A percentile compares a stretch with the other conserved stretches of the same genome.
These are phyloP conservation scores for Phialocephala subalpina DNA, from an alignment of 2,329 filamentous ascomycete genomes.

Conservation along the genomic window DNA sequence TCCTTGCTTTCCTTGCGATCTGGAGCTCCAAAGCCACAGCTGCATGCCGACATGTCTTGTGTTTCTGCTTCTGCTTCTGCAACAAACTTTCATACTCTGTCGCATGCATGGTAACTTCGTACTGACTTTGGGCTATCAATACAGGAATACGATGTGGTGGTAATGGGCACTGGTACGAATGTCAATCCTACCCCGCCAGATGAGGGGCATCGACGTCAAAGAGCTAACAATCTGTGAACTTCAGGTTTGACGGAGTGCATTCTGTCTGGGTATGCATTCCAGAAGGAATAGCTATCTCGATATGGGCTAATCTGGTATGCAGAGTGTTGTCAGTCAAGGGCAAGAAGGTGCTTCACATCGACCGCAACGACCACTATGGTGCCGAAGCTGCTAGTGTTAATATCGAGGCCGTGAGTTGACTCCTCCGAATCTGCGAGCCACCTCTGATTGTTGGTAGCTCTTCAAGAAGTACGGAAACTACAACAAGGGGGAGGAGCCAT, in stretches of 20 bases:
- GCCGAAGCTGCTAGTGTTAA: constrained; percentile 97
- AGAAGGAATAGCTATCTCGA: constrained; percentile 6
- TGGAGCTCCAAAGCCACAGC: neutral
- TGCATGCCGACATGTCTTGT: neutral
- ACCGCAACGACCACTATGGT: constrained; percentile 24
- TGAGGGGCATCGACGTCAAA: constrained; percentile 38
- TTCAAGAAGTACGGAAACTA: constrained; percentile 97
- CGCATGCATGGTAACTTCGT: neutral
- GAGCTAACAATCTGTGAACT: constrained; percentile 38
- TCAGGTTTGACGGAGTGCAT: constrained; percentile 97
- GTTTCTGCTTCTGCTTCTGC: neutral
- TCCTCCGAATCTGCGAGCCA: constrained; percentile 26
- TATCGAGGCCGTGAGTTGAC: constrained; percentile 79
- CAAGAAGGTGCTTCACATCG: constrained; percentile 97
- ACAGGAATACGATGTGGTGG: constrained; percentile 93
- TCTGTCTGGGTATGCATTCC: constrained; percentile 81
- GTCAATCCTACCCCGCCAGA: constrained; percentile 46
- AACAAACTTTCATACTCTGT: neutral
- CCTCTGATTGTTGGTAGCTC: constrained; percentile 65
- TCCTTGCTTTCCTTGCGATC: neutral
- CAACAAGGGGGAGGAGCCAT: constrained; percentile 81
- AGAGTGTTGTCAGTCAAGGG: constrained; percentile 98
- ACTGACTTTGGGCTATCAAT: neutral
- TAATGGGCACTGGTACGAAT: constrained; percentile 90
- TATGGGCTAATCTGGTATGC: constrained; percentile 36